Conservation (phyloP, 2,329 filamentous ascomycete species). For the Colletotrichum sojae region DNA sequence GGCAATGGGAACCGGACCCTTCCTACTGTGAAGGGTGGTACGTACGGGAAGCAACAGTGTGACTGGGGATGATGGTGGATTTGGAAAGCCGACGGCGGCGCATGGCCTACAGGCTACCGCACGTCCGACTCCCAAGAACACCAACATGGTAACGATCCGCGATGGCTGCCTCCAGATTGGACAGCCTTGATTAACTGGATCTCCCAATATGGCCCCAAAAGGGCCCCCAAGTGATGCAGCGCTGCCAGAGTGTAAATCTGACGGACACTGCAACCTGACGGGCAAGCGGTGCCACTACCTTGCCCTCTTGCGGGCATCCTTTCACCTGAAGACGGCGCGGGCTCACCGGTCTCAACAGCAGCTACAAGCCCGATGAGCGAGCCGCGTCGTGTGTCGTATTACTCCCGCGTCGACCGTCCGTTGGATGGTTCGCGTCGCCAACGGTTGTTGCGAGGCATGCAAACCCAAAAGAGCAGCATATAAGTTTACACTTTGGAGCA, state of each 20-base stretch:
- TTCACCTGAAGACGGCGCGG: slow-evolving; percentile 23
- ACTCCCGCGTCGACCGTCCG: neutral
- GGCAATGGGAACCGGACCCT: slow-evolving; percentile 6
- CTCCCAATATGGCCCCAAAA: slow-evolving; percentile 25
- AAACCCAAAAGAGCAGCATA: neutral
- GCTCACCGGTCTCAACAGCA: neutral
- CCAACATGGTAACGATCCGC: slow-evolving; percentile 33
- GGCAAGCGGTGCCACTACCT: slow-evolving; percentile 4
- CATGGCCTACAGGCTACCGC: neutral
- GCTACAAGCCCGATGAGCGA: neutral
- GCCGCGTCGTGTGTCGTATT: neutral
- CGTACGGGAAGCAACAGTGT: neutral
- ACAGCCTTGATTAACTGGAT: slow-evolving; percentile 40
- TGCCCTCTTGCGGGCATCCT: slow-evolving; percentile 24
- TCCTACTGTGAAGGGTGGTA: slow-evolving; percentile 18
- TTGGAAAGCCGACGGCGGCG: slow-evolving; percentile 14
- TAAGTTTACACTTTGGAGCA: slow-evolving; percentile 22
- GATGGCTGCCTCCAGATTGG: slow-evolving; percentile 30
- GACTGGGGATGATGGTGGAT: slow-evolving; percentile 4
- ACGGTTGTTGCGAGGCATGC: neutral
- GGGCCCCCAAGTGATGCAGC: neutral
- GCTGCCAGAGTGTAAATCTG: slow-evolving; percentile 22
- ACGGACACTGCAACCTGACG: slow-evolving; percentile 11
- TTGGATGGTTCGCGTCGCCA: neutral
- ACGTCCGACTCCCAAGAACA: slow-evolving; percentile 2